Conservation (phyloP, 23 red algal species). For the Gracilaria domingensis region DNA sequence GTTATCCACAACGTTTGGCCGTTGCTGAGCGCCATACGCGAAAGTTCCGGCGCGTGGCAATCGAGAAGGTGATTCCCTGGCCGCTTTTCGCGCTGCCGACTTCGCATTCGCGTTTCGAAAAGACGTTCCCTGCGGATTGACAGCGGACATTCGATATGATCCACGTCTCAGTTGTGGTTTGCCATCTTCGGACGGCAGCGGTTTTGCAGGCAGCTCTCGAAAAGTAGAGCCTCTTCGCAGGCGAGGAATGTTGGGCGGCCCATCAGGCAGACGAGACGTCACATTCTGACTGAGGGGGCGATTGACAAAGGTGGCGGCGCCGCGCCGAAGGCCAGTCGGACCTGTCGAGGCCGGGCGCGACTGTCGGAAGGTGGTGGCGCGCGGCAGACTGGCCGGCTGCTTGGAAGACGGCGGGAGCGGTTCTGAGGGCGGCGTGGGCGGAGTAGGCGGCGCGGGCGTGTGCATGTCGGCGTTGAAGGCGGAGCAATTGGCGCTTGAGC, state of each 20-base stretch:
- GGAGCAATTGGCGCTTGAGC: not conserved
- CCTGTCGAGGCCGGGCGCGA: conserved; percentile 32
- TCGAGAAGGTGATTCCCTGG: not conserved
- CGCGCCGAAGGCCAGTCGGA: conserved; percentile 28
- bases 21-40: conserved; percentile 28
- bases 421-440: not conserved
- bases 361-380: conserved; percentile 32
- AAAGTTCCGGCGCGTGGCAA: conserved; percentile 73
- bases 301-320: conserved; percentile 55
- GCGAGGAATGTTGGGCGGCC: not conserved
- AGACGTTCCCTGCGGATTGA: not conserved
- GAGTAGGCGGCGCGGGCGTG: not conserved
- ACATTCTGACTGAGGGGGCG: conserved; percentile 33
- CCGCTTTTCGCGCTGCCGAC: not conserved
- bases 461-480: not conserved
- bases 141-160: conserved; percentile 14
- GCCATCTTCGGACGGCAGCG: conserved; percentile 8
- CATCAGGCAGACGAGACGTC: not conserved
- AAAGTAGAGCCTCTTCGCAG: conserved; percentile 50
- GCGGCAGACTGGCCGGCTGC: conserved; percentile 14
- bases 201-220: not conserved
- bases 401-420: not conserved
- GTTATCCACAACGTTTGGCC: not conserved
- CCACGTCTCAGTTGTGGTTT: conserved; percentile 9
- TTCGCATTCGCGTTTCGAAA: not conserved